Conservation (phyloP, 1,284 basidiomycete species). For the Irpex sp. region DNA sequence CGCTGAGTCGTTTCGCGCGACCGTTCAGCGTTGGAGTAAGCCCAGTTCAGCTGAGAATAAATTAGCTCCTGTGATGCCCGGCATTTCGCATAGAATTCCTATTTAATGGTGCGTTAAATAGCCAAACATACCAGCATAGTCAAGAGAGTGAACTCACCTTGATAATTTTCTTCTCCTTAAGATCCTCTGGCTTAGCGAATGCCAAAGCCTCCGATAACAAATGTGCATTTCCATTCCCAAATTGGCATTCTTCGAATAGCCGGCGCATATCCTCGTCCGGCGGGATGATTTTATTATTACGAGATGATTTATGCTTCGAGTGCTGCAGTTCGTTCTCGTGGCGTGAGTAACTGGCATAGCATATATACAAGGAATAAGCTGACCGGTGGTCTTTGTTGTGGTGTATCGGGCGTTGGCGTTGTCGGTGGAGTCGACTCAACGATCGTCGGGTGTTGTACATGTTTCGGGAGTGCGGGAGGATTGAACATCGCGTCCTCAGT, state of each 20-base stretch:
- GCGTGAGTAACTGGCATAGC: background rate
- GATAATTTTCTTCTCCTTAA: constrained; percentile 58
- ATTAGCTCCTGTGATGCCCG: constrained; percentile 71
- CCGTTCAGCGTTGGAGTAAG: constrained; percentile 67
- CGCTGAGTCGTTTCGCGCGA: constrained; percentile 29
- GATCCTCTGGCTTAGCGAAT: constrained; percentile 61
- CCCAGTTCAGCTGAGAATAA: constrained; percentile 76
- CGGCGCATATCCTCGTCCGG: constrained; percentile 74
- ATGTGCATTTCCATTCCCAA: constrained; percentile 68
- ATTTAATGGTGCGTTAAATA: background rate
- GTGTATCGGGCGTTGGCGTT: background rate
- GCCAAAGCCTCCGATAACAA: constrained; percentile 64
- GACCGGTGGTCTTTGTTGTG: background rate
- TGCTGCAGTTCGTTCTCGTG: background rate
- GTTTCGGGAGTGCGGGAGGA: constrained; percentile 40
- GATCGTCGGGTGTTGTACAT: background rate
- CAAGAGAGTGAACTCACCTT: constrained; percentile 37
- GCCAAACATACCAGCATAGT: background rate
- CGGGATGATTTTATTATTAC: constrained; percentile 62
- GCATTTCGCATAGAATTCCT: constrained; percentile 77
- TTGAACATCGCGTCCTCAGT: constrained; percentile 74
- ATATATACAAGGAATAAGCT: background rate
- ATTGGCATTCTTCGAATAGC: constrained; percentile 75
- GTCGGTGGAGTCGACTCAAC: background rate
- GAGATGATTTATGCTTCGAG: constrained; percentile 31